phyloP scores from a whole-genome alignment of 306 rosid genomes.

The Benincasa hispida region DNA sequence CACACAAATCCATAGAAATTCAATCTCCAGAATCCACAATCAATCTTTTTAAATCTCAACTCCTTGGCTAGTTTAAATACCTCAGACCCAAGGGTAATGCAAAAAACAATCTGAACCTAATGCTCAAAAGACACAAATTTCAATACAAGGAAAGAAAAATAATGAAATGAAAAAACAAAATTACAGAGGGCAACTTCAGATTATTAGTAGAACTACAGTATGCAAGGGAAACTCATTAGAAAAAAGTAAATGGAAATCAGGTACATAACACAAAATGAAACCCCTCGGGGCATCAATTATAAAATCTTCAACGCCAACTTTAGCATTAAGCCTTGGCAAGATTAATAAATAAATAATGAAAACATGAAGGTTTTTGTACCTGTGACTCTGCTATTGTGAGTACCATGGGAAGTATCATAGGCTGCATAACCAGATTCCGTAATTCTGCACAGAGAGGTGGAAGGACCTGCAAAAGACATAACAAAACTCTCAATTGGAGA shows the following conservation, averaged over 20 bases:
- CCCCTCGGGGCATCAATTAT: background rate
- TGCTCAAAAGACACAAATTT: background rate
- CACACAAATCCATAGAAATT: background rate
- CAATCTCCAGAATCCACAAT: background rate
- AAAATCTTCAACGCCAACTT: background rate
- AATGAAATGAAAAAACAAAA: background rate
- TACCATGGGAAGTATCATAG: conserved; percentile 99
- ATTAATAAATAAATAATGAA: background rate
- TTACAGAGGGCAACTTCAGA: background rate
- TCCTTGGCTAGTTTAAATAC: background rate
- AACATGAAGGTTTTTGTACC: conserved; percentile 31
- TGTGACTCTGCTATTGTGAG: conserved; percentile 96
- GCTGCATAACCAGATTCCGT: conserved; percentile 92
- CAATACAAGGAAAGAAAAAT: background rate
- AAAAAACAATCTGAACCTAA: background rate
- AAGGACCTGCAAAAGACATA: conserved; percentile 57
- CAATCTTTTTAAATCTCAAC: background rate
- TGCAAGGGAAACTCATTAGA: background rate
- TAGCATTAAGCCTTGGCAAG: background rate
- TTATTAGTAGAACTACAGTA: background rate
- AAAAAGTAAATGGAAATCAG: background rate
- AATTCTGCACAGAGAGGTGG: conserved; percentile 99
- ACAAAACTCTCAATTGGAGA: conserved; percentile 10
- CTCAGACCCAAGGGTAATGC: background rate
- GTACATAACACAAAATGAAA: background rate